A percentile compares a stretch with the other conserved stretches of the same genome.
phyloP scores from a whole-genome alignment of 345 rosid genomes.

The Arabis hirsuta region DNA sequence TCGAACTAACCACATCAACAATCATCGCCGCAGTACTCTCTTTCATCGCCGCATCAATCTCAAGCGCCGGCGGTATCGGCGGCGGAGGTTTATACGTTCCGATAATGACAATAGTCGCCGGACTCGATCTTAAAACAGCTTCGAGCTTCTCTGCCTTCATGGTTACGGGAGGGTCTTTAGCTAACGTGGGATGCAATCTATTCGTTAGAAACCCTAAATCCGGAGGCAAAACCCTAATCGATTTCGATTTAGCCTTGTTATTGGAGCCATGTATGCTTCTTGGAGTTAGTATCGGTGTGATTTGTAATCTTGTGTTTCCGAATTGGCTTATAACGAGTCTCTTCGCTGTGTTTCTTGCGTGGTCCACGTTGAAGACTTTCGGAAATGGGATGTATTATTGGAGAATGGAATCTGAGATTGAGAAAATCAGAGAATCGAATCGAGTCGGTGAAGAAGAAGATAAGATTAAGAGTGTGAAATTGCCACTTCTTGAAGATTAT shows the following conservation, averaged over 20 bases:
- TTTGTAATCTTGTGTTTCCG: constrained; percentile 72
- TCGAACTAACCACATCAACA: constrained; percentile 46
- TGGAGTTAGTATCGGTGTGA: constrained; percentile 86
- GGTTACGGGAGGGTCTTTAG: constrained; percentile 89
- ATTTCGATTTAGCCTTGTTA: constrained; percentile 69
- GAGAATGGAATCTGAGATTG: constrained; percentile 66
- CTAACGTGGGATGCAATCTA: constrained; percentile 69
- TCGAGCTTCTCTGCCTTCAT: constrained; percentile 82
- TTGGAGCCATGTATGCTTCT: constrained; percentile 84
- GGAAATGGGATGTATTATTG: constrained; percentile 60
- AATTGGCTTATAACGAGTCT: constrained; percentile 78
- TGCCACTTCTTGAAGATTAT: constrained; percentile 51
- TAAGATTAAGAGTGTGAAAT: constrained; percentile 29
- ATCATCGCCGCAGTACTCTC: constrained; percentile 58
- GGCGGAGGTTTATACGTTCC: constrained; percentile 91
- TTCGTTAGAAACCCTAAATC: constrained; percentile 47
- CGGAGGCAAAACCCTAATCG: constrained; percentile 56
- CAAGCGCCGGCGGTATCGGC: constrained; percentile 94
- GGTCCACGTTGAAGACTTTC: constrained; percentile 82
- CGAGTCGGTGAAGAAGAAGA: constrained; percentile 34
- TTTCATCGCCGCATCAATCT: constrained; percentile 71
- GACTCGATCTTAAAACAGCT: constrained; percentile 79
- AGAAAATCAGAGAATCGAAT: constrained; percentile 27
- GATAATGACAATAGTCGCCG: constrained; percentile 63
- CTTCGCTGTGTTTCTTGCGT: constrained; percentile 75